A percentile compares a stretch with the other conserved stretches of the same genome.
Evolutionary conservation across 805 yeast species (phyloP).

Genomic region (Metschnikowia cubensis): DNA sequence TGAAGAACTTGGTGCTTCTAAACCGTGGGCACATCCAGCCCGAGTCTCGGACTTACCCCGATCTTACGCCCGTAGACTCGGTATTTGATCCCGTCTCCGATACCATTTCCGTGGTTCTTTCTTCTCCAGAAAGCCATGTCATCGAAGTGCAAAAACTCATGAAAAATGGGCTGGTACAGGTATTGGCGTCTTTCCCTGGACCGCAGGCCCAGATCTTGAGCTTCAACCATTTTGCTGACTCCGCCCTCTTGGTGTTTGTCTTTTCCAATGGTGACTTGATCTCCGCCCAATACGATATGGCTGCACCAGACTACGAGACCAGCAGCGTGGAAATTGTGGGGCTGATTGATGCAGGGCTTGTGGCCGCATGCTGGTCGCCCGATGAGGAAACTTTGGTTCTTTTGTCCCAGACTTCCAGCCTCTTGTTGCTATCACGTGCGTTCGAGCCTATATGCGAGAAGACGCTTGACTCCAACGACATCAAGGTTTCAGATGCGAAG

Average conservation of each 20-base stretch:
- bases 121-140: conserved; percentile 47
- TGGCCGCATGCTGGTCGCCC: conserved; percentile 79
- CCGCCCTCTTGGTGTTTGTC: conserved; percentile 61
- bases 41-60: conserved; percentile 60
- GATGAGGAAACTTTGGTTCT: conserved; percentile 84
- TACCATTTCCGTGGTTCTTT: conserved; percentile 61
- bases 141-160: conserved; percentile 75
- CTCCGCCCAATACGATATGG: conserved; percentile 57
- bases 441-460: conserved; percentile 79
- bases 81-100: conserved; percentile 73
- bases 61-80: conserved; percentile 49
- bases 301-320: conserved; percentile 39
- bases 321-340: conserved; percentile 75
- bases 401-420: conserved; percentile 56
- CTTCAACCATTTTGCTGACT: conserved; percentile 67
- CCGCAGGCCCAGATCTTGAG: conserved; percentile 41
- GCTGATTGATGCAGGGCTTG: conserved; percentile 69
- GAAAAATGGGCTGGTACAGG: conserved; percentile 55
- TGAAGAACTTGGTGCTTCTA: conserved; percentile 49
- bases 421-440: conserved; percentile 64
- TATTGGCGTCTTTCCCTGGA: conserved; percentile 60
- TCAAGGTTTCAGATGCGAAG: conserved; percentile 53
- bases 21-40: conserved; percentile 53
- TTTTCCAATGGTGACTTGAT: conserved; percentile 74
- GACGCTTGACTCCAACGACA: conserved; percentile 55